A percentile compares a stretch with the other conserved stretches of the same genome.
Evolutionary conservation across 2,329 filamentous ascomycete species (phyloP).

Genomic region (Alternaria alternata): DNA sequence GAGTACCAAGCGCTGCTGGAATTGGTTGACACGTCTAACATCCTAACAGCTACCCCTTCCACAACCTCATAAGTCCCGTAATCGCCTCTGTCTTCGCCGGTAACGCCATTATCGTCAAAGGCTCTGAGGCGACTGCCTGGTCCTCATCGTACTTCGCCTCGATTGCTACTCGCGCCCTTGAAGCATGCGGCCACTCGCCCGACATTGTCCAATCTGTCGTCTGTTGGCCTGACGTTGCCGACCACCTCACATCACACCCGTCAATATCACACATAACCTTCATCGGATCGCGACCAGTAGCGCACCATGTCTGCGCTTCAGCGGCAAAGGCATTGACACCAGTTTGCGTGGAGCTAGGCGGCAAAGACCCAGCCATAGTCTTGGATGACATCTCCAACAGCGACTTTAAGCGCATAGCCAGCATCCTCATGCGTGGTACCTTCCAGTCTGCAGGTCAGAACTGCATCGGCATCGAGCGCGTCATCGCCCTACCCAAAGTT

Average conservation of each 20-base stretch:
- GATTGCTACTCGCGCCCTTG: conserved; percentile 80
- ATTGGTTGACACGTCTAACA: conserved; percentile 14
- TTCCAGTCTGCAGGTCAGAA: conserved; percentile 98
- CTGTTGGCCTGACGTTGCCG: conserved; percentile 86
- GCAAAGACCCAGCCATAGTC: conserved; percentile 91
- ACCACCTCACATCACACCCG: conserved; percentile 83
- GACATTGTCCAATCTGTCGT: conserved; percentile 83
- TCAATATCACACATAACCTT: conserved; percentile 91
- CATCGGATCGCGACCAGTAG: conserved; percentile 88
- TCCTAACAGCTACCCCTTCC: conserved; percentile 66
- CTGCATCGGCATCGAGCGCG: conserved; percentile 95
- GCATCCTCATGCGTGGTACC: conserved; percentile 87
- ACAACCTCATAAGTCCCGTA: conserved; percentile 91
- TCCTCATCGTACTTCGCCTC: conserved; percentile 81
- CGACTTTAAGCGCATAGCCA: conserved; percentile 74
- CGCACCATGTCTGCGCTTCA: conserved; percentile 84
- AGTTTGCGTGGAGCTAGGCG: conserved; percentile 88
- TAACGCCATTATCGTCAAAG: conserved; percentile 92
- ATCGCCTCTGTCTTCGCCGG: conserved; percentile 91
- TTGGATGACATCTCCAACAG: conserved; percentile 77
- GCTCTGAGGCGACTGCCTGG: conserved; percentile 96
- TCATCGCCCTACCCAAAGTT: conserved; percentile 79
- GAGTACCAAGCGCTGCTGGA: conserved; percentile 48
- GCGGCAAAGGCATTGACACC: conserved; percentile 88
- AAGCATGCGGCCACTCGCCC: conserved; percentile 81